phyloP scores from a whole-genome alignment of 2,329 filamentous ascomycete genomes.

The Sphaerostilbella broomeana region DNA sequence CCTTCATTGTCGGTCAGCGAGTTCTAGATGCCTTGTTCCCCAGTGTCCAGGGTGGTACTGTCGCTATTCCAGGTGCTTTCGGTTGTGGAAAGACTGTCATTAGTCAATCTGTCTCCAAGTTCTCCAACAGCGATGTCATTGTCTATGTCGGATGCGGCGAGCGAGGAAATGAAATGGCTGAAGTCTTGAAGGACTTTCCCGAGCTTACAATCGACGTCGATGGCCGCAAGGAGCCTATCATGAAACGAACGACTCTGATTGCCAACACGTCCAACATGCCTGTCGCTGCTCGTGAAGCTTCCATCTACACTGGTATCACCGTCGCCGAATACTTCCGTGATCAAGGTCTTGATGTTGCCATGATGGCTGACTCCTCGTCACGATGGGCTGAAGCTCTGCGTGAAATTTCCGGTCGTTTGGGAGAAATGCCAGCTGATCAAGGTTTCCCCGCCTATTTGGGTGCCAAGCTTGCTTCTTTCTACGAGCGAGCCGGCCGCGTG shows the following conservation, averaged over 20 bases:
- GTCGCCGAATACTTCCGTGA: constrained; percentile 96
- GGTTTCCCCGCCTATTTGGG: constrained; percentile 97
- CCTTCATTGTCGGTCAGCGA: constrained; percentile 94
- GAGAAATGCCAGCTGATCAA: constrained; percentile 99
- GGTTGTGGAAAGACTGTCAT: constrained; percentile 99
- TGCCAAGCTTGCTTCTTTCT: constrained; percentile 97
- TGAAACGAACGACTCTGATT: constrained; percentile 98
- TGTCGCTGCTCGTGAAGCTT: constrained; percentile 94
- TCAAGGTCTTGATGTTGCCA: constrained; percentile 93
- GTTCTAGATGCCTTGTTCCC: constrained; percentile 96
- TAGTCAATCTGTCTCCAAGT: constrained; percentile 96
- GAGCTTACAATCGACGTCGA: constrained; percentile 93
- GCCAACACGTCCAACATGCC: constrained; percentile 99
- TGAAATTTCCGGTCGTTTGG: constrained; percentile 96
- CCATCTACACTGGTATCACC: constrained; percentile 95
- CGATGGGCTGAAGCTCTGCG: constrained; percentile 98
- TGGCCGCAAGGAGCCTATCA: constrained; percentile 94
- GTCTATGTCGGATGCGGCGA: constrained; percentile 92
- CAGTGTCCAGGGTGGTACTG: constrained; percentile 91
- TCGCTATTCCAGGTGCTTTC: constrained; percentile 96
- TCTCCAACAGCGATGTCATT: constrained; percentile 98
- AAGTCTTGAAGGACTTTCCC: constrained; percentile 99
- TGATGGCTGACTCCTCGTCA: constrained; percentile 99
- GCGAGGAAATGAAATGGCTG: constrained; percentile 98
- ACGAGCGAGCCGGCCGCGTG: constrained; percentile 92